Percentiles rank a stretch among this genome's conserved stretches.
Conservation (phyloP, 140 eudicot species). For the Senecio squalidus region DNA sequence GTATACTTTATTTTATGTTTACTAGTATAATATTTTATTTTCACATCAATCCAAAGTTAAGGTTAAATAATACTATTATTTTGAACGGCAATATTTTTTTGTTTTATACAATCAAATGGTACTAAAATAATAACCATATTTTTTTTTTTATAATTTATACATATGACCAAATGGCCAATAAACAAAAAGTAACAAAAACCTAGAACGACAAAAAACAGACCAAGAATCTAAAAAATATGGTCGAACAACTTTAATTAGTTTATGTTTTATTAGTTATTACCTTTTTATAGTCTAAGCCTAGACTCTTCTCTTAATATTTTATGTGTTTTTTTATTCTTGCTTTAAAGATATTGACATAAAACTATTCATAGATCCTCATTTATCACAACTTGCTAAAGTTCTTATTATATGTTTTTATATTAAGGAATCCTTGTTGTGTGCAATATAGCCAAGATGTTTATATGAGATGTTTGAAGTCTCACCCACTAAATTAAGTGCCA, state of each 20-base stretch:
- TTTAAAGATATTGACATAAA: slow-evolving; percentile 33
- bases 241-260: neutral
- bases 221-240: neutral
- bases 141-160: neutral
- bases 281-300: slow-evolving; percentile 8
- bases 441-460: neutral
- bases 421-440: slow-evolving; percentile 24
- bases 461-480: slow-evolving; percentile 32
- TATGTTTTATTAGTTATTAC: slow-evolving; percentile 9
- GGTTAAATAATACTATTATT: neutral
- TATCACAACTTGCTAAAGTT: slow-evolving; percentile 23
- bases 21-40: neutral
- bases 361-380: slow-evolving; percentile 32
- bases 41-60: neutral
- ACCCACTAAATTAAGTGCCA: slow-evolving; percentile 34
- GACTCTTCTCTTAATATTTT: slow-evolving; percentile 23
- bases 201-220: slow-evolving; percentile 12
- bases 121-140: neutral
- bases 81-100: neutral
- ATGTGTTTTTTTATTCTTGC: slow-evolving; percentile 16
- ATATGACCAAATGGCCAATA: neutral
- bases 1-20: neutral
- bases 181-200: neutral
- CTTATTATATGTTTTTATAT: slow-evolving; percentile 18
- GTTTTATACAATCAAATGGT: neutral